Conservation (phyloP, 2,329 filamentous ascomycete genomes). For the Aureobasidium subglaciale region DNA sequence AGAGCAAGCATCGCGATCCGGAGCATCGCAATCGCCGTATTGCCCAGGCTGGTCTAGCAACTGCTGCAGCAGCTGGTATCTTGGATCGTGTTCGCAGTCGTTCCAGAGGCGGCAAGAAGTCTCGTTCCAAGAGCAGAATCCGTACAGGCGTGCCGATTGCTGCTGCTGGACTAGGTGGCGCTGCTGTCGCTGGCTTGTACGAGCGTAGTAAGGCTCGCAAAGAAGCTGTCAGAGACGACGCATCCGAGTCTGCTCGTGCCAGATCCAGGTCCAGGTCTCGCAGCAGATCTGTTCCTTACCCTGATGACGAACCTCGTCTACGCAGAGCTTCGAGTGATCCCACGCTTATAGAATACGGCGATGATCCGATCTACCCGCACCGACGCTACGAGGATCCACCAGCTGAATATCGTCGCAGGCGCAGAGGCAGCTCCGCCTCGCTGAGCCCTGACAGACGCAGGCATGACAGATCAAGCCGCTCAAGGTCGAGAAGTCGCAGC, state of each 20-base stretch:
- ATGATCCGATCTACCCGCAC: slow-evolving; percentile 52
- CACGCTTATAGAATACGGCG: slow-evolving; percentile 57
- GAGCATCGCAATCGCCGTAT: slow-evolving; percentile 52
- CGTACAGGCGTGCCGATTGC: slow-evolving; percentile 53
- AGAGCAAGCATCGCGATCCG: slow-evolving; percentile 36
- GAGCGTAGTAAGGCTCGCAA: slow-evolving; percentile 57
- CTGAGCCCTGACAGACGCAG: slow-evolving; percentile 33
- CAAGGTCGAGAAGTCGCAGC: slow-evolving; percentile 39
- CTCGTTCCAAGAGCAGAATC: slow-evolving; percentile 44
- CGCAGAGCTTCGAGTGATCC: slow-evolving; percentile 40
- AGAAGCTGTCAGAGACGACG: slow-evolving; percentile 42
- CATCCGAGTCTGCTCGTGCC: slow-evolving; percentile 27
- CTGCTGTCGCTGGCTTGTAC: slow-evolving; percentile 55
- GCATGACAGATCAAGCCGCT: slow-evolving; percentile 24
- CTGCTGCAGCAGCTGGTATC: slow-evolving; percentile 56
- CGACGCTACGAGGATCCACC: slow-evolving; percentile 39
- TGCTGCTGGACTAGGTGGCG: slow-evolving; percentile 54
- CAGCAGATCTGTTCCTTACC: slow-evolving; percentile 37
- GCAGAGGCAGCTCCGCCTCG: slow-evolving; percentile 37
- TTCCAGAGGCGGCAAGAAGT: slow-evolving; percentile 43
- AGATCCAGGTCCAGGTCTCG: slow-evolving; percentile 30
- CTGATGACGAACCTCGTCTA: slow-evolving; percentile 32
- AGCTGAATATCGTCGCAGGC: slow-evolving; percentile 35
- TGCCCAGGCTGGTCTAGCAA: slow-evolving; percentile 55
- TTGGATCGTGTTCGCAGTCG: slow-evolving; percentile 51